Evolutionary conservation across 805 yeast species (phyloP), one percentile per base, ranked within the genome.

Genomic region (Ogataea methanolica): DNA sequence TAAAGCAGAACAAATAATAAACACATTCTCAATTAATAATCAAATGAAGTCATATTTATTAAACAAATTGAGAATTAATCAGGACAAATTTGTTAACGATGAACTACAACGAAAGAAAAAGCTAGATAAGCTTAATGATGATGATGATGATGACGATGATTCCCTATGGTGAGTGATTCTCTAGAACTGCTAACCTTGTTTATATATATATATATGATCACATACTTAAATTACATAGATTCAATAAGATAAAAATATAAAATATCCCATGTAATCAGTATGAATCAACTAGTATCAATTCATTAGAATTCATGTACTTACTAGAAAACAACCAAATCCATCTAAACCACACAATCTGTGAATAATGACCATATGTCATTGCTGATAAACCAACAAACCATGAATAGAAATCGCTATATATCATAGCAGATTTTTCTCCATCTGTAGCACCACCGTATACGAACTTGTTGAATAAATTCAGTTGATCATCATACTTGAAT

Each of bases 341-440:
- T 55, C 99, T 75, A 65, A 85, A 94, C 97, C 97, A 92, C 8
- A 85, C 91, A 87, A 94, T 87, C 65, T 94, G 99, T 2, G 96
- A 81, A 52, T 74, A 73, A 67, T 94, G 98, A 3, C 86, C 96
- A 53, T 74, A 74, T 3, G 83, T 69, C 96, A 92, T 89, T 4
- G 96, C 86, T 0, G 85, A 75, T 46, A 82, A 72, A 39, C 67
- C 62, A 31, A 71, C 66, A 45, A 73, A 63, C 62, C 72, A 59
- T 53, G 63, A 59, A 49, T 72, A 66, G 47, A 73, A 55, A 54
- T 72, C 73, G 15, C 67, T 58, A 50, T 63, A 74, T 19, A 75
- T 62, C 49, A 64, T 66, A 26, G 75, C 52, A n/a, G 72, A 61
- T 2, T 63, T n/a, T 2, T 33, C 39, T 9, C 22, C 21, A 9